A percentile compares a stretch with the other conserved stretches of the same genome.
Conservation (phyloP, 2,329 filamentous ascomycete genomes). For the Phyllosticta citribraziliensis region DNA sequence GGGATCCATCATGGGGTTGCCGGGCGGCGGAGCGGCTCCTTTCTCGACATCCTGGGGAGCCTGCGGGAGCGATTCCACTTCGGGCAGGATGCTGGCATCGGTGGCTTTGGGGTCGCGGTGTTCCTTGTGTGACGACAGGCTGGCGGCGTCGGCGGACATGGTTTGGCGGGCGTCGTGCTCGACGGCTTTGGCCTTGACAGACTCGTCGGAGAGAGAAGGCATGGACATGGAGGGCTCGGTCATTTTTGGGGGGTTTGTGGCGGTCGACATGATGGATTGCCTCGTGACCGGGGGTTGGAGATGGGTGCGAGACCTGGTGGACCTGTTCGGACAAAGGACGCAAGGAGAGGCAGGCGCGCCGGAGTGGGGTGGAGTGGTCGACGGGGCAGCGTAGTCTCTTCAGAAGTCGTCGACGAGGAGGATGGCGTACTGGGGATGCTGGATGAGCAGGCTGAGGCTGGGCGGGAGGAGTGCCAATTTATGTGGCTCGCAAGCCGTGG, state of each 20-base stretch:
- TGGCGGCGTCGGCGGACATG: neutral
- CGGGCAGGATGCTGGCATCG: conserved; percentile 6
- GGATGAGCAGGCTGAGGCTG: neutral
- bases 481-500: neutral
- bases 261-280: neutral
- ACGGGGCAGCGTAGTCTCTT: neutral
- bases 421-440: neutral
- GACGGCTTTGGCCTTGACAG: neutral
- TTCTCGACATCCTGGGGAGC: conserved; percentile 1
- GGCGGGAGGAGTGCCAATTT: neutral
- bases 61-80: conserved; percentile 4
- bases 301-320: neutral
- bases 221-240: neutral
- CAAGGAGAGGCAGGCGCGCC: neutral
- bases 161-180: neutral
- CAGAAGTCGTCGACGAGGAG: neutral
- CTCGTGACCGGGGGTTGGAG: neutral
- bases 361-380: neutral
- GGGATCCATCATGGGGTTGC: conserved; percentile 8
- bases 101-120: conserved; percentile 8
- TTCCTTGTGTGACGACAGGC: neutral
- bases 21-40: neutral
- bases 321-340: neutral
- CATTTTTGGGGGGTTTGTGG: neutral
- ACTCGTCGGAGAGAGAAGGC: neutral